Conservation (phyloP, 306 rosid genomes). For the Mimosa pudica region DNA sequence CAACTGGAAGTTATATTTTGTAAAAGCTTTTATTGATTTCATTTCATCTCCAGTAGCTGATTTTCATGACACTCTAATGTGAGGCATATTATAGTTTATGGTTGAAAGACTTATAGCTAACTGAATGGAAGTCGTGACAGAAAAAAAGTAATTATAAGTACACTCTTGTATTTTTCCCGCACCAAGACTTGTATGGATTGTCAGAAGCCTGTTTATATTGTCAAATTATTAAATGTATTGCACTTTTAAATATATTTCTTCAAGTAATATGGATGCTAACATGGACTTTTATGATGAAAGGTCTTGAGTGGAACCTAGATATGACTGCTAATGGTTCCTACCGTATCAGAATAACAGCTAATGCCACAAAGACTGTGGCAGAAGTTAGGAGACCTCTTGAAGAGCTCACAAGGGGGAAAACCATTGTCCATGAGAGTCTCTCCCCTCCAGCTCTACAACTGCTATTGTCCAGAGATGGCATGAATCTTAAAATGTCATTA, state of each 20-base stretch:
- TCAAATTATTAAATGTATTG: conserved; percentile 14
- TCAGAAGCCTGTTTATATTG: conserved; percentile 16
- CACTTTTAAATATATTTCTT: background rate
- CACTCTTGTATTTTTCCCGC: background rate
- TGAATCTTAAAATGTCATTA: conserved; percentile 48
- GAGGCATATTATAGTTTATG: background rate
- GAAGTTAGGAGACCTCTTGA: conserved; percentile 79
- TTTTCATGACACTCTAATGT: conserved; percentile 3
- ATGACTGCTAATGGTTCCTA: conserved; percentile 63
- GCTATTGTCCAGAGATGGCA: conserved; percentile 72
- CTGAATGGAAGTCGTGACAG: background rate
- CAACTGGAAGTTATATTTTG: background rate
- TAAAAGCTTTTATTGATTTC: background rate
- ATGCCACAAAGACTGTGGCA: conserved; percentile 83
- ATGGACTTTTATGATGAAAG: conserved; percentile 43
- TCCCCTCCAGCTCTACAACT: conserved; percentile 68
- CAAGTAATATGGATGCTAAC: conserved; percentile 29
- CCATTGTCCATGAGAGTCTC: conserved; percentile 56
- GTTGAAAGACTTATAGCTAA: background rate
- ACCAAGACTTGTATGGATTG: conserved; percentile 10
- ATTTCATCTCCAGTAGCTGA: background rate
- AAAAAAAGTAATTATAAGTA: background rate
- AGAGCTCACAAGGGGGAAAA: conserved; percentile 74
- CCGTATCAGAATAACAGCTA: conserved; percentile 76
- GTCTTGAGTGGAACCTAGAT: conserved; percentile 64